Evolutionary conservation across 306 rosid species (phyloP), one percentile per base, ranked within the genome.

Genomic region (Cicer pinnatifidum): DNA sequence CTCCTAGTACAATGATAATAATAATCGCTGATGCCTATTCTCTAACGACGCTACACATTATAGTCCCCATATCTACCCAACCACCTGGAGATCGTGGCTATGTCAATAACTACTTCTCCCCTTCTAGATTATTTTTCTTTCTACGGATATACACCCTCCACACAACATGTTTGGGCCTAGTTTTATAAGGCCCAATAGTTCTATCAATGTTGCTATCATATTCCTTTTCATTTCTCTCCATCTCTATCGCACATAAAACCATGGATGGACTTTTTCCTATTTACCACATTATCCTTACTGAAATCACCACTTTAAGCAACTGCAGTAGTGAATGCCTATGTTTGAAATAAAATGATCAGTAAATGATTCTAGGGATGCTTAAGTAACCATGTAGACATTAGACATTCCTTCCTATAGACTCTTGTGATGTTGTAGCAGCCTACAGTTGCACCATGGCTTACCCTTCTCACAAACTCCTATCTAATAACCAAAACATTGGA

Each of bases 401-500:
- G 33, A 23, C 33, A 23, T 23, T 23, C 3, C 3, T 23, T 23
- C 33, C 33, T 23, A 23, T 23, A 23, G 33, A 23, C 3, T 23
- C 0, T 23, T 2, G 48, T 7, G 40, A 52, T 28, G 9, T 10
- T 41, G 8, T 16, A 37, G 62, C 17, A 50, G 16, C 75, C 50
- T 53, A 54, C 41, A 6, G 17, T 56, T 12, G 52, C 53, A 38
- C 28, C 66, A 12, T 12, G 41, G 53, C 7, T n/a, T 38, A 71
- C 23, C 66, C 67, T 41, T 43, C 41, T 20, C 12, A 41, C 63
- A 72, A 54, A 20, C 52, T 45, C 38, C 47, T 9, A 71, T 20
- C 19, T 59, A 11, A 45, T 58, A 73, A 44, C 77, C 48, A 63
- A 63, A 64, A 19, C 56, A 75, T 7, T 67, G 67, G 11, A 76